These are phyloP conservation scores for Myriosclerotinia curreyana DNA, from an alignment of 2,329 filamentous ascomycete genomes.

Conservation along the genomic window DNA sequence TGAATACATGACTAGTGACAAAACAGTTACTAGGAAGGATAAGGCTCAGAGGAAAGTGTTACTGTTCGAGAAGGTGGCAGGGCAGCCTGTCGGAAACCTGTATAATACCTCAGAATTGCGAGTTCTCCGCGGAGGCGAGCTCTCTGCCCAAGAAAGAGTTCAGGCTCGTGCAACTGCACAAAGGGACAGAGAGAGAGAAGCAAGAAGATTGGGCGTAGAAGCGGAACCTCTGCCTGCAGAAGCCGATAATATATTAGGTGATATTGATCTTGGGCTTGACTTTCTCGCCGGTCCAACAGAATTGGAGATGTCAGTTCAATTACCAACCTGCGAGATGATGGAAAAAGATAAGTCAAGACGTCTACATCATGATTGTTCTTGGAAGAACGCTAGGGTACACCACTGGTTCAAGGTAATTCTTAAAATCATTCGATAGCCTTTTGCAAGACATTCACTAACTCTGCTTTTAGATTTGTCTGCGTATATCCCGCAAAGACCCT, in stretches of 20 bases:
- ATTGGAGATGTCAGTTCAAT: conserved; percentile 71
- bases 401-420: conserved; percentile 70
- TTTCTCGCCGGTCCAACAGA: conserved; percentile 61
- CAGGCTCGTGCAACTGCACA: conserved; percentile 39
- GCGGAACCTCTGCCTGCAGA: conserved; percentile 34
- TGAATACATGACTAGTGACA: conserved; percentile 67
- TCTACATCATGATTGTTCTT: conserved; percentile 70
- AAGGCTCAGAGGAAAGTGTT: conserved; percentile 60
- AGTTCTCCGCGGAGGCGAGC: conserved; percentile 63
- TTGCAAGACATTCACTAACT: neutral
- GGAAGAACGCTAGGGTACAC: conserved; percentile 70
- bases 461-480: conserved; percentile 63
- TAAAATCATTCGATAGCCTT: neutral
- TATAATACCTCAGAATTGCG: conserved; percentile 65
- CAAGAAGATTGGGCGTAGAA: conserved; percentile 52
- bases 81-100: conserved; percentile 58
- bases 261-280: conserved; percentile 54
- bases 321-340: conserved; percentile 68
- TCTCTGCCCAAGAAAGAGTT: conserved; percentile 49
- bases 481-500: conserved; percentile 65
- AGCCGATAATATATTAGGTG: conserved; percentile 62
- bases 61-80: conserved; percentile 68
- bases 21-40: conserved; percentile 65
- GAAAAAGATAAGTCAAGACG: conserved; percentile 58
- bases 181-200: conserved; percentile 45